Conservation (phyloP, 2,329 filamentous ascomycete species). For the Claviceps humidiphila region DNA sequence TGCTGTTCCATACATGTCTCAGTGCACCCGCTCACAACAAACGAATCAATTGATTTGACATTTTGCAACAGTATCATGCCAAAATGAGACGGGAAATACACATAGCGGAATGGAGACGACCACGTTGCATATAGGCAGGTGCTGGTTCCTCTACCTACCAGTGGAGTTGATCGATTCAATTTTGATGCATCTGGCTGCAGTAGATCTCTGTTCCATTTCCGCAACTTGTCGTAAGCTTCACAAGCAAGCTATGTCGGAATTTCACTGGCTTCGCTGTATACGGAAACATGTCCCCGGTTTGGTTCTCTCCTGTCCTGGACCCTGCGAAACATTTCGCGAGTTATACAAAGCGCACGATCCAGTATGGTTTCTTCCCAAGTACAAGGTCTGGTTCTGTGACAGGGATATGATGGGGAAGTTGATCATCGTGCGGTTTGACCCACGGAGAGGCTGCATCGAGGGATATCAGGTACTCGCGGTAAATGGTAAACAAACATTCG, state of each 20-base stretch:
- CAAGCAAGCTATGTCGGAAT: slow-evolving; percentile 48
- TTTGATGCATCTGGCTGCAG: slow-evolving; percentile 49
- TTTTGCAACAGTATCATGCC: not conserved
- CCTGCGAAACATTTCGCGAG: slow-evolving; percentile 51
- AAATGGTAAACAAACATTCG: slow-evolving; percentile 37
- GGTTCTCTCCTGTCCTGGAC: slow-evolving; percentile 38
- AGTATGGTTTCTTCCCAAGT: slow-evolving; percentile 69
- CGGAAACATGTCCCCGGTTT: slow-evolving; percentile 51
- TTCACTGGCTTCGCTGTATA: slow-evolving; percentile 59
- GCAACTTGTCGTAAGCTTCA: slow-evolving; percentile 49
- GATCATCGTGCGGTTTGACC: slow-evolving; percentile 65
- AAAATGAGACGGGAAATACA: not conserved
- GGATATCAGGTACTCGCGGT: slow-evolving; percentile 64
- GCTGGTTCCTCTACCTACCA: slow-evolving; percentile 45
- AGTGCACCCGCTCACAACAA: not conserved
- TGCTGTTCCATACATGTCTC: not conserved
- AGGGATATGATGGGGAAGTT: slow-evolving; percentile 59
- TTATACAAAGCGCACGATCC: slow-evolving; percentile 65
- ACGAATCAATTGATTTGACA: not conserved
- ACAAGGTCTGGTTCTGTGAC: slow-evolving; percentile 81
- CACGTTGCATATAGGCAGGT: slow-evolving; percentile 3
- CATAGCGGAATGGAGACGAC: not conserved
- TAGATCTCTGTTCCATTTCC: slow-evolving; percentile 48
- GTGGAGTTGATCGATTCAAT: slow-evolving; percentile 64
- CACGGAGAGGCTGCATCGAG: slow-evolving; percentile 61